Evolutionary conservation across 495 filamentous ascomycete genomes (phyloP).

Genomic region (Penicillium cosmopolitanum): DNA sequence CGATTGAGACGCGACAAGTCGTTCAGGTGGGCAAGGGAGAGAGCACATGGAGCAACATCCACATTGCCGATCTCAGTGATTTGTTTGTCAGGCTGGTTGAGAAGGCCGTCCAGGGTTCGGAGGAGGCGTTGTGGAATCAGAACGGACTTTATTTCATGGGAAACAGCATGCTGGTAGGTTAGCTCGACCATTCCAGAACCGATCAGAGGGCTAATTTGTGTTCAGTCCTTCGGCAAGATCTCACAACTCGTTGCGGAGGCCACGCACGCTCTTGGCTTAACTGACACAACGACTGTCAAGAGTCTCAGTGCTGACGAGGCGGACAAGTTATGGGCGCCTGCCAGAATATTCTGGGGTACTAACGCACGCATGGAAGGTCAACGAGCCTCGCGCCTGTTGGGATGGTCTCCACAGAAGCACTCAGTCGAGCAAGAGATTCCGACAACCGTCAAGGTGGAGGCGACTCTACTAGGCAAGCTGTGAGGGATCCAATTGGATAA

Average conservation of each 20-base stretch:
- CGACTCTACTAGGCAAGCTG: constrained; percentile 33
- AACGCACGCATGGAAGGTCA: constrained; percentile 60
- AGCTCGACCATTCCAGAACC: background rate
- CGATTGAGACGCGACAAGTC: constrained; percentile 57
- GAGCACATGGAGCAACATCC: constrained; percentile 67
- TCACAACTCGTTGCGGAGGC: constrained; percentile 56
- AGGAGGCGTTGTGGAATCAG: constrained; percentile 70
- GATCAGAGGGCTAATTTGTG: background rate
- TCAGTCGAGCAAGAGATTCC: constrained; percentile 55
- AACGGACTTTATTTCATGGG: constrained; percentile 71
- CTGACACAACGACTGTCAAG: constrained; percentile 52
- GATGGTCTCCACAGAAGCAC: constrained; percentile 55
- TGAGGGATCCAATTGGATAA: background rate
- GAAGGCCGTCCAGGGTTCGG: constrained; percentile 57
- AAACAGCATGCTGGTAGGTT: constrained; percentile 55
- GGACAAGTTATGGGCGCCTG: constrained; percentile 24
- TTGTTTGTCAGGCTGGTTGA: constrained; percentile 62
- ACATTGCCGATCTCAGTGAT: constrained; percentile 65
- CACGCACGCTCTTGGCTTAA: constrained; percentile 59
- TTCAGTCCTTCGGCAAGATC: constrained; percentile 58
- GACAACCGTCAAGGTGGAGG: constrained; percentile 47
- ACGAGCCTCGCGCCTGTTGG: constrained; percentile 60
- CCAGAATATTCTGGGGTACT: constrained; percentile 46
- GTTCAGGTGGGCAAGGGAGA: constrained; percentile 62
- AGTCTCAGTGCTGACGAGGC: constrained; percentile 28